phyloP scores from a whole-genome alignment of 495 filamentous ascomycete genomes.

The Aeminium ludgeri region DNA sequence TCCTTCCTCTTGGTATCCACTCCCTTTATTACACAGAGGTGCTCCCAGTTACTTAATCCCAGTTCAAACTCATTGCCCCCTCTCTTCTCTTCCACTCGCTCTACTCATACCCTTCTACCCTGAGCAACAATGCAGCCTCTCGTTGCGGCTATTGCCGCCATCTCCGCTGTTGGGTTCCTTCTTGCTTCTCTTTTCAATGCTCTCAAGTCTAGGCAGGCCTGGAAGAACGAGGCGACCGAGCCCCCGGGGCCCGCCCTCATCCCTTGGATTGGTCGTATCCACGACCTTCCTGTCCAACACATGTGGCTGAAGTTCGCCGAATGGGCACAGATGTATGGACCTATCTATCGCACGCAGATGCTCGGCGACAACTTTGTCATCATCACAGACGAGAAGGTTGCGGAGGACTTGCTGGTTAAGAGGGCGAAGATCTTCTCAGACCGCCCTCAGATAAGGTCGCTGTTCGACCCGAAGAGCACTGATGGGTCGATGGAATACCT shows the following conservation, averaged over 20 bases:
- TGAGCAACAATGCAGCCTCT: constrained; percentile 18
- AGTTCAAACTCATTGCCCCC: too few relatives aligned
- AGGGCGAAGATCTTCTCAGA: constrained; percentile 31
- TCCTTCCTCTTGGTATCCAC: too few relatives aligned
- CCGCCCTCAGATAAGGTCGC: constrained; percentile 19
- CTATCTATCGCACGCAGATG: constrained; percentile 45
- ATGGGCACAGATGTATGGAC: constrained; percentile 36
- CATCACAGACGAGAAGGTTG: constrained; percentile 42
- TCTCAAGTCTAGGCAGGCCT: constrained; percentile 6
- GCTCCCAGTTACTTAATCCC: too few relatives aligned
- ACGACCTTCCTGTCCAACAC: constrained; percentile 33
- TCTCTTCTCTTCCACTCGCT: neutral
- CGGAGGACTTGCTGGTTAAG: constrained; percentile 40
- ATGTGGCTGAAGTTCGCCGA: constrained; percentile 45
- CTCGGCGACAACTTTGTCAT: constrained; percentile 45
- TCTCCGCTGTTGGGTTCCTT: constrained; percentile 16
- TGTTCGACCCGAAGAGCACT: constrained; percentile 20
- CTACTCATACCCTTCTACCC: neutral
- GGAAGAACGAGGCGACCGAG: constrained; percentile 19
- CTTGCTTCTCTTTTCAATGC: constrained; percentile 14
- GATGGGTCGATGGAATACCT: constrained; percentile 25
- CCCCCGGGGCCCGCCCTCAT: constrained; percentile 40
- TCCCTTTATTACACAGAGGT: too few relatives aligned
- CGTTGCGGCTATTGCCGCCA: constrained; percentile 9
- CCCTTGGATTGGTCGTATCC: constrained; percentile 40